These are phyloP conservation scores for Penicillium coprophilum DNA, from an alignment of 495 filamentous ascomycete genomes.

Conservation along the genomic window DNA sequence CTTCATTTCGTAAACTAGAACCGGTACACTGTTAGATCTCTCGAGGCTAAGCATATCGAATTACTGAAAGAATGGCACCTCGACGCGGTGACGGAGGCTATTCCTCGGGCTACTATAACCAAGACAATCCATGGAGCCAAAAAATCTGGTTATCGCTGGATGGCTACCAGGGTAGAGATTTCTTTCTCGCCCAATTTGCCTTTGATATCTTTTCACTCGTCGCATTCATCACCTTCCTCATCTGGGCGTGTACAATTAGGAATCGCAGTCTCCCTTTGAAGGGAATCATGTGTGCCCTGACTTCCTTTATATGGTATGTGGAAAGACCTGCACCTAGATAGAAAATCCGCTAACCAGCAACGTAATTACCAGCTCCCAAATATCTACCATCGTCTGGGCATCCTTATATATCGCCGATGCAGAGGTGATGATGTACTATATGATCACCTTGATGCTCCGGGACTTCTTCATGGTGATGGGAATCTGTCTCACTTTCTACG, in stretches of 20 bases:
- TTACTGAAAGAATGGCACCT: constrained; percentile 13
- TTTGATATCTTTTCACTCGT: constrained; percentile 23
- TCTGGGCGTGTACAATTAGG: constrained; percentile 26
- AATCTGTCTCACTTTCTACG: constrained; percentile 17
- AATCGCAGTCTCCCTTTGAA: constrained; percentile 15
- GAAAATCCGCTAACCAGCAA: background rate
- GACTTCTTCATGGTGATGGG: constrained; percentile 21
- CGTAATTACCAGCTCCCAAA: background rate
- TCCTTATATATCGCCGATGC: constrained; percentile 20
- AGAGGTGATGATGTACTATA: constrained; percentile 23
- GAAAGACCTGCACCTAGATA: background rate
- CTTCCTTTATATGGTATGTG: constrained; percentile 19
- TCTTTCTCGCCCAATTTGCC: constrained; percentile 15
- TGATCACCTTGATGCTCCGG: constrained; percentile 23
- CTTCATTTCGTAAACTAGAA: background rate
- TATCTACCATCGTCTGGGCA: constrained; percentile 10
- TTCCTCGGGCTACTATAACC: background rate
- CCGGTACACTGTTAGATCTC: background rate
- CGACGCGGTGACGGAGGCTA: constrained; percentile 21
- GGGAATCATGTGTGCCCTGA: constrained; percentile 10
- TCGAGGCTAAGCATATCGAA: background rate
- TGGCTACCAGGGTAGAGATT: background rate
- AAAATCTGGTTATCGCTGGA: background rate
- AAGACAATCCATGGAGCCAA: constrained; percentile 14
- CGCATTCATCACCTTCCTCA: constrained; percentile 20